Conservation (phyloP, 805 yeast species). For the Myxozyma sirexii region DNA sequence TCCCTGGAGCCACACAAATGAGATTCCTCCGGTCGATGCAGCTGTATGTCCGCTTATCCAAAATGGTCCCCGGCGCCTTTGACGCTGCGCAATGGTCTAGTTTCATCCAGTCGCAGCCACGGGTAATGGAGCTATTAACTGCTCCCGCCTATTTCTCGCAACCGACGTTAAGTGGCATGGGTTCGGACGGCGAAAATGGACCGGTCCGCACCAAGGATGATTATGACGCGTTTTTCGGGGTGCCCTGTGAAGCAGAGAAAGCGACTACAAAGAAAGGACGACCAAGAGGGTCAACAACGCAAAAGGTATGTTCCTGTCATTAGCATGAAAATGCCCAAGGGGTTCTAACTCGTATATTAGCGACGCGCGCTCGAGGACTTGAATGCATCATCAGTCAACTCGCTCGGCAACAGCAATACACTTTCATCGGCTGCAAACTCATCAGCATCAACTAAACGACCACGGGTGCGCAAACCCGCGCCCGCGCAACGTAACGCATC, state of each 20-base stretch:
- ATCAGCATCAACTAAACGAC: constrained; percentile 1
- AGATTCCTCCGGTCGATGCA: constrained; percentile 29
- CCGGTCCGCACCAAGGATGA: neutral
- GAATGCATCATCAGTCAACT: constrained; percentile 7
- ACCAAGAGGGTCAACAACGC: constrained; percentile 6
- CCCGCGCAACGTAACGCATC: neutral
- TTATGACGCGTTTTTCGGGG: constrained; percentile 24
- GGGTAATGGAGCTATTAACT: constrained; percentile 18
- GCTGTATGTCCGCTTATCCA: constrained; percentile 27
- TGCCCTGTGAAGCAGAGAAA: constrained; percentile 2
- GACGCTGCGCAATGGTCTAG: constrained; percentile 32
- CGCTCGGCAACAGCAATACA: neutral
- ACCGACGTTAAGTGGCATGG: neutral
- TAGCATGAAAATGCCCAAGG: neutral
- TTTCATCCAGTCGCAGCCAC: constrained; percentile 29
- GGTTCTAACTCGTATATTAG: neutral
- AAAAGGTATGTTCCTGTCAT: constrained; percentile 2
- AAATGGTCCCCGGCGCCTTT: constrained; percentile 26
- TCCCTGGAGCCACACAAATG: constrained; percentile 29
- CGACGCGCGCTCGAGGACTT: constrained; percentile 20
- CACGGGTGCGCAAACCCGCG: neutral
- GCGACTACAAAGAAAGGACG: constrained; percentile 10
- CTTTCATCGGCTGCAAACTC: neutral
- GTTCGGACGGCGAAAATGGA: neutral
- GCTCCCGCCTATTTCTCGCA: constrained; percentile 20